Conservation (phyloP, 345 rosid species). For the Salix suchowensis region DNA sequence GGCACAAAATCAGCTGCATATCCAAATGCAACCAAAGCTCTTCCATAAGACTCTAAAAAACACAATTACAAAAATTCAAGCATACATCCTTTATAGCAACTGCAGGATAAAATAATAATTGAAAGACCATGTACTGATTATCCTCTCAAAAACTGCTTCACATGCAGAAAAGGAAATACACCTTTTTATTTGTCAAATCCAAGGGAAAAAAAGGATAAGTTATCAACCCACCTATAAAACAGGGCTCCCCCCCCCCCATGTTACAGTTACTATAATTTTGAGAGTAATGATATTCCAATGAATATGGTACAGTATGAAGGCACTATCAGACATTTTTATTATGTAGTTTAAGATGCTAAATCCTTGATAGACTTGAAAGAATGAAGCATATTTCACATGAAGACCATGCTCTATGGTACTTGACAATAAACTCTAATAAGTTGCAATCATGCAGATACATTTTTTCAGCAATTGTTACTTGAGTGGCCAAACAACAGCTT, state of each 20-base stretch:
- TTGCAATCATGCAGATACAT: not conserved
- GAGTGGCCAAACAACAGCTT: not conserved
- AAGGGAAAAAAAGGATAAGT: not conserved
- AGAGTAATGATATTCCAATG: not conserved
- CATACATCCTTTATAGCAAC: not conserved
- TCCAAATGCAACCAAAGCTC: not conserved
- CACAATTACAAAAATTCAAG: not conserved
- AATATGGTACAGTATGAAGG: not conserved
- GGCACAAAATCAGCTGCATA: not conserved
- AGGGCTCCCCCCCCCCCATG: not conserved
- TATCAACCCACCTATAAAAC: not conserved
- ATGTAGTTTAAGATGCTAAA: too few relatives aligned
- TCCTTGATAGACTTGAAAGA: too few relatives aligned
- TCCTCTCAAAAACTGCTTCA: not conserved
- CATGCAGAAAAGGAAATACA: not conserved
- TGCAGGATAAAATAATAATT: not conserved
- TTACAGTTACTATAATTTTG: not conserved
- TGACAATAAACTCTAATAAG: too few relatives aligned
- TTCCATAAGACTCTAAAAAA: not conserved
- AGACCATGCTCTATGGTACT: too few relatives aligned
- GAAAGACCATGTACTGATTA: not conserved
- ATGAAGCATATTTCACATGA: too few relatives aligned
- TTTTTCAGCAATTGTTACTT: not conserved
- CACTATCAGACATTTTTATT: too few relatives aligned
- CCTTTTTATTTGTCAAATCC: not conserved